Evolutionary conservation across 352 stramenopile species (phyloP).

Genomic region (Pilasporangium apinafurcum): DNA sequence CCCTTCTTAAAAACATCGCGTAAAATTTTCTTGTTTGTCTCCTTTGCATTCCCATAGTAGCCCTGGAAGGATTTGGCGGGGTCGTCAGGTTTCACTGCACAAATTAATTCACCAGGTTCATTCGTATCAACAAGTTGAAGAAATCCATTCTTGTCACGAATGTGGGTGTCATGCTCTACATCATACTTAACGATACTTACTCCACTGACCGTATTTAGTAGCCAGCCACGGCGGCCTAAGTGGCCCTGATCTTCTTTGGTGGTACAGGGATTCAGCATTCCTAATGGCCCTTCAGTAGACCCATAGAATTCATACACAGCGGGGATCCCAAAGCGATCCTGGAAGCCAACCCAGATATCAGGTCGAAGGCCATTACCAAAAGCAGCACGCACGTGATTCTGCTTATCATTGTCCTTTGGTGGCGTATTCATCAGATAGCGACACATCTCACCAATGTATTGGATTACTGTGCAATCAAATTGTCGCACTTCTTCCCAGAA

Average conservation of each 20-base stretch:
- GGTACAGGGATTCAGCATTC: slow-evolving; percentile 75
- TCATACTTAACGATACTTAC: slow-evolving; percentile 76
- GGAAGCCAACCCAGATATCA: slow-evolving; percentile 86
- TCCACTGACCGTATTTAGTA: slow-evolving; percentile 45
- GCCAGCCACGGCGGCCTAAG: slow-evolving; percentile 50
- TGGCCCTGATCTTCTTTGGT: slow-evolving; percentile 47
- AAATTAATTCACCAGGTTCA: slow-evolving; percentile 76
- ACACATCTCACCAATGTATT: slow-evolving; percentile 91
- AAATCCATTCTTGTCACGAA: slow-evolving; percentile 47
- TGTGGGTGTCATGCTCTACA: slow-evolving; percentile 64
- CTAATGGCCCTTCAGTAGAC: slow-evolving; percentile 84
- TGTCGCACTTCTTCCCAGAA: slow-evolving; percentile 74
- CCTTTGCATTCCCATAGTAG: slow-evolving; percentile 77
- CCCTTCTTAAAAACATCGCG: slow-evolving; percentile 71
- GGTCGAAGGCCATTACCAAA: slow-evolving; percentile 89
- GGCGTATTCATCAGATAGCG: slow-evolving; percentile 74
- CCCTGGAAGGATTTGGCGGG: slow-evolving; percentile 73
- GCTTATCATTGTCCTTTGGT: slow-evolving; percentile 36
- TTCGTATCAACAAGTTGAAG: slow-evolving; percentile 38
- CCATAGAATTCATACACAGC: slow-evolving; percentile 91
- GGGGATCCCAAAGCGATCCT: slow-evolving; percentile 81
- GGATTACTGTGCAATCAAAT: slow-evolving; percentile 70
- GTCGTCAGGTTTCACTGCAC: slow-evolving; percentile 37
- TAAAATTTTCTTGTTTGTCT: slow-evolving; percentile 85
- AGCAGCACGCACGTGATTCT: slow-evolving; percentile 68